Percentiles rank a stretch among this genome's conserved stretches.
Evolutionary conservation across 176 grass and related monocot genomes (phyloP).

Genomic region (Carex cristatella): DNA sequence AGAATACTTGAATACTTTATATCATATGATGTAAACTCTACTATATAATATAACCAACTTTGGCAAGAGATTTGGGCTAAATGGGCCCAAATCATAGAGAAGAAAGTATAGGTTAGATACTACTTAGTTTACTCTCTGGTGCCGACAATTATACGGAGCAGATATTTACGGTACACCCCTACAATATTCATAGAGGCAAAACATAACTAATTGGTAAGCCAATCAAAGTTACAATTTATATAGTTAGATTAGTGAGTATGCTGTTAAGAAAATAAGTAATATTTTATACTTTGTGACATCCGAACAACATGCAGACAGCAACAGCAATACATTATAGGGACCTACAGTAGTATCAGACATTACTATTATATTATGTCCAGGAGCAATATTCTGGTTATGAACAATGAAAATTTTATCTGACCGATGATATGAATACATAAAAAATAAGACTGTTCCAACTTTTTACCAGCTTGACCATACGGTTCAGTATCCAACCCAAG

Average conservation of each 20-base stretch:
- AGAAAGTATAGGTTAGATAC: not conserved
- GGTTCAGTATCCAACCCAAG: not conserved
- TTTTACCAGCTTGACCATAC: not conserved
- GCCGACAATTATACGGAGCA: not conserved
- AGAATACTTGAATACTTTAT: too few species aligned
- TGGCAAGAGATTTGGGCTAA: not conserved
- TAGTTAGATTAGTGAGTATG: not conserved
- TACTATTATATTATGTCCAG: not conserved
- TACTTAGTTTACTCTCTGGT: not conserved
- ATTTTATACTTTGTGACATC: not conserved
- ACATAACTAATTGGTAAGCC: not conserved
- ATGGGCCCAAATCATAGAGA: not conserved
- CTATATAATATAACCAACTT: too few species aligned
- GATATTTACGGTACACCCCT: not conserved
- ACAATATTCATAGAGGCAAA: not conserved
- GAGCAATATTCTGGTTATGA: not conserved
- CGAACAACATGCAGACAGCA: not conserved
- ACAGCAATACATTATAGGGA: not conserved
- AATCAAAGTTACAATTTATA: not conserved
- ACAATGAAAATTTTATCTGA: conserved; percentile 10
- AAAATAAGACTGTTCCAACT: not conserved
- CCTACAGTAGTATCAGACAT: not conserved
- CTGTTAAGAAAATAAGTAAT: not conserved
- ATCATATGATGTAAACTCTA: too few species aligned
- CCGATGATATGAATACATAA: not conserved